Conservation (phyloP, 108 stramenopile species). For the Cylindrotheca fusiformis region DNA sequence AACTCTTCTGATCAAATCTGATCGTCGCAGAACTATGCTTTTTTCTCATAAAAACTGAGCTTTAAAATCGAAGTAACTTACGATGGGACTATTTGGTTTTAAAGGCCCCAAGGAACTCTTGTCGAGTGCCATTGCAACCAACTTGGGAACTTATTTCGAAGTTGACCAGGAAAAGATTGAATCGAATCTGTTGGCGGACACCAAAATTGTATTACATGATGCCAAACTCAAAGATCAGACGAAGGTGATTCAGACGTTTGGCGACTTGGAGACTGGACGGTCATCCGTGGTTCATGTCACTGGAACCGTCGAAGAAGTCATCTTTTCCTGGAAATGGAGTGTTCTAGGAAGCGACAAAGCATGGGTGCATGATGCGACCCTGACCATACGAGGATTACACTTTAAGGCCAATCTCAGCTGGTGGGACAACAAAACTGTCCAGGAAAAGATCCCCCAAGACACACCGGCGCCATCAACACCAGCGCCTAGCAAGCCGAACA, state of each 20-base stretch:
- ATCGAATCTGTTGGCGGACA: conserved; percentile 5
- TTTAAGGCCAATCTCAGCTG: neutral
- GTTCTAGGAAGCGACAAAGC: neutral
- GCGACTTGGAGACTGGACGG: neutral
- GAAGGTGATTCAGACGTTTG: neutral
- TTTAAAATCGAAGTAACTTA: no score
- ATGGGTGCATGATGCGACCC: conserved; percentile 8
- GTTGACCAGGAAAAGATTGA: conserved; percentile 2
- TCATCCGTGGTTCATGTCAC: neutral
- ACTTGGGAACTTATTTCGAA: conserved; percentile 4
- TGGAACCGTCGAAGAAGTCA: neutral
- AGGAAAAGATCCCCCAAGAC: neutral
- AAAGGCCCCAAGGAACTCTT: conserved; percentile 1
- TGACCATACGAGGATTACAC: neutral
- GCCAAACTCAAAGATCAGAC: neutral
- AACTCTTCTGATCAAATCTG: no score
- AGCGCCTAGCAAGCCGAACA: neutral
- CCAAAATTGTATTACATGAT: conserved; percentile 9
- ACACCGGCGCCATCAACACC: neutral
- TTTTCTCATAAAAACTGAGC: no score
- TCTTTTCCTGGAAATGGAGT: conserved; percentile 1
- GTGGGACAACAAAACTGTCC: neutral
- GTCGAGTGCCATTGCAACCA: neutral
- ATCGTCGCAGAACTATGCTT: no score
- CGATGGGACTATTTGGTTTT: neutral